phyloP scores from a whole-genome alignment of 371 early-diverging fungal genomes.

The Paraphysoderma sedebokerense region DNA sequence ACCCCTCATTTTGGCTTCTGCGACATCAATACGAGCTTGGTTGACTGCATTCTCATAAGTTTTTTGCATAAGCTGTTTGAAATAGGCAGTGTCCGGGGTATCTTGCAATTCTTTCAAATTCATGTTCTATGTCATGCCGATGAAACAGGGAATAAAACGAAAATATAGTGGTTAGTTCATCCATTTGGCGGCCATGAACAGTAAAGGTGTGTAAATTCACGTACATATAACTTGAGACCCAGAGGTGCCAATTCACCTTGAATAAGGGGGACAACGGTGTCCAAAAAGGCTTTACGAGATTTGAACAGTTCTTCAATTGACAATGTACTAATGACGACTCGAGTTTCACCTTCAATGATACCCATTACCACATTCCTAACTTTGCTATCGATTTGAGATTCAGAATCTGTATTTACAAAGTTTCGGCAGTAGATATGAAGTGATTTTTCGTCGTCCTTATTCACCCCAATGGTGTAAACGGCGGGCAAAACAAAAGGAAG shows the following conservation, averaged over 20 bases:
- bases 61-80: slow-evolving; percentile 22
- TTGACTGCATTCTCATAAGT: slow-evolving; percentile 30
- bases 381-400: too few relatives aligned
- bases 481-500: slow-evolving; percentile 27
- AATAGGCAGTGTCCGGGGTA: slow-evolving; percentile 27
- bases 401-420: too few relatives aligned
- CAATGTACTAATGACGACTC: slow-evolving; percentile 30
- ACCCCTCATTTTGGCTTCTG: slow-evolving; percentile 18
- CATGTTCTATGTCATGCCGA: slow-evolving; percentile 35
- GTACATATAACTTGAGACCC: too few relatives aligned
- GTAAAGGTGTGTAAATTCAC: too few relatives aligned
- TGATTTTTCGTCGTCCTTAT: slow-evolving; percentile 12
- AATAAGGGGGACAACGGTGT: too few relatives aligned
- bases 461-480: slow-evolving; percentile 26
- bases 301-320: slow-evolving; percentile 33
- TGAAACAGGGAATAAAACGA: too few relatives aligned
- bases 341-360: slow-evolving; percentile 36
- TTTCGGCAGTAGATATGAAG: slow-evolving; percentile 18
- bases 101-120: slow-evolving; percentile 28
- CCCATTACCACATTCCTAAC: too few relatives aligned
- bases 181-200: too few relatives aligned
- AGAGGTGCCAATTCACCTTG: too few relatives aligned
- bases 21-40: slow-evolving; percentile 31
- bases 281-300: too few relatives aligned
- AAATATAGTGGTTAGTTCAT: too few relatives aligned